These are phyloP conservation scores for Candida mesenterica DNA, from an alignment of 1,139 yeast genomes.

Conservation along the genomic window DNA sequence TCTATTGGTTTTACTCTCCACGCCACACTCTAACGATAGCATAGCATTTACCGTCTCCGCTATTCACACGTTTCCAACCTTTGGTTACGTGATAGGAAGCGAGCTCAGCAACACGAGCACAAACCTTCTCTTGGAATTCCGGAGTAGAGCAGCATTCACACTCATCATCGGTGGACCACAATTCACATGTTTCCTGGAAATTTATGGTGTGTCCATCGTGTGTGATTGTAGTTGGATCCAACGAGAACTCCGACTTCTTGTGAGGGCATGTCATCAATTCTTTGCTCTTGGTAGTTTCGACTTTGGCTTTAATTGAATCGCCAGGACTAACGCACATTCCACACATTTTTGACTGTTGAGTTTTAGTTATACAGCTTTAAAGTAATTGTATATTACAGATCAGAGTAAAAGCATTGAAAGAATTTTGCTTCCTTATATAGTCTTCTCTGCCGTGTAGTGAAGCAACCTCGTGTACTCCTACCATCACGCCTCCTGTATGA, in stretches of 20 bases:
- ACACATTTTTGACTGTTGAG: conserved; percentile 1
- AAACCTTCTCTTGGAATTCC: conserved; percentile 7
- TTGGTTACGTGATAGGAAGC: conserved; percentile 7
- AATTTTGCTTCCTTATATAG: background rate
- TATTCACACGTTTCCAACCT: conserved; percentile 10
- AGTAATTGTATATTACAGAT: too few species aligned
- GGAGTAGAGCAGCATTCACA: conserved; percentile 6
- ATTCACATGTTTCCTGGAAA: conserved; percentile 8
- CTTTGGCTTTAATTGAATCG: conserved; percentile 1
- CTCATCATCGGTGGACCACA: conserved; percentile 10
- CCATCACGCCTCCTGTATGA: too few species aligned
- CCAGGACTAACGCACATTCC: conserved; percentile 4
- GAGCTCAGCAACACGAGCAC: conserved; percentile 8
- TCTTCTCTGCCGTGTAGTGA: too few species aligned
- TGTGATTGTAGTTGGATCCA: conserved; percentile 6
- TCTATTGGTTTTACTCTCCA: background rate
- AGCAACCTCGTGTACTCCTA: too few species aligned
- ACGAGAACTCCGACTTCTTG: conserved; percentile 6
- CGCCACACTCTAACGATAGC: conserved; percentile 7
- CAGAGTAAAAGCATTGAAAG: too few species aligned
- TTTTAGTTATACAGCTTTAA: background rate
- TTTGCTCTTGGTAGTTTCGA: background rate
- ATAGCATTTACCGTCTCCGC: conserved; percentile 9
- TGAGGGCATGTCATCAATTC: conserved; percentile 3
- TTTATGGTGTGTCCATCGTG: conserved; percentile 8